Evolutionary conservation across 129 eudicot species (phyloP), one percentile per base, ranked within the genome.

Genomic region (Centella asiatica): DNA sequence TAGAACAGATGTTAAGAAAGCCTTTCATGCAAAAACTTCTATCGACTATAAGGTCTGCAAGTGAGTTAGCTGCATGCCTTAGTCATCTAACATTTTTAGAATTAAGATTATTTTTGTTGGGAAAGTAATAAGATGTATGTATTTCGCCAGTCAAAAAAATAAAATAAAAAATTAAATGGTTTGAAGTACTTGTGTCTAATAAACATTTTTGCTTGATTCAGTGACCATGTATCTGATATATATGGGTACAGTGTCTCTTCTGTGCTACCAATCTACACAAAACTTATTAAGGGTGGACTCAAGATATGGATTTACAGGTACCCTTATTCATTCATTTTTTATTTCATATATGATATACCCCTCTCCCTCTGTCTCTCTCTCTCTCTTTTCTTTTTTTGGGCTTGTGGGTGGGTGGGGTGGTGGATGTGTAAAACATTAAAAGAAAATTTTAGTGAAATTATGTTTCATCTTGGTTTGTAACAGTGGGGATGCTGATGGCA

Each of bases 231-330:
- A 22, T 62, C 69, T 15, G 15, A 20, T 8, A 27, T 36, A 24
- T 83, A 78, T 65, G 63, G 59, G n/a, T 50, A 42, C 37, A 70
- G 29, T 0, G 75, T 69, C 17, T 42, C 29, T 47, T 83, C 89
- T 29, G 62, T 83, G 50, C 60, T 79, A 24, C 82, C 89, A 0
- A 46, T 78, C 68, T 83, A 83, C 73, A 65, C 28, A 25, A 78
- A 75, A 33, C 82, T 83, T 57, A 70, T 69, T 23, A 76, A 83
- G 68, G 84, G 79, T 8, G 85, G 85, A 46, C 80, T 83, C 39
- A 83, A 49, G 65, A 78, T 83, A 12, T 83, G 85, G 89, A 73
- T 83, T 47, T 83, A 72, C 76, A 83, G 89, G 89, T 83, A 78
- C 44, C 25, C 44, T 19, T 10, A 3, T 17, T 8, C 18, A 46